phyloP scores from a whole-genome alignment of 2,329 filamentous ascomycete genomes.

The Cladophialophora bantiana region DNA sequence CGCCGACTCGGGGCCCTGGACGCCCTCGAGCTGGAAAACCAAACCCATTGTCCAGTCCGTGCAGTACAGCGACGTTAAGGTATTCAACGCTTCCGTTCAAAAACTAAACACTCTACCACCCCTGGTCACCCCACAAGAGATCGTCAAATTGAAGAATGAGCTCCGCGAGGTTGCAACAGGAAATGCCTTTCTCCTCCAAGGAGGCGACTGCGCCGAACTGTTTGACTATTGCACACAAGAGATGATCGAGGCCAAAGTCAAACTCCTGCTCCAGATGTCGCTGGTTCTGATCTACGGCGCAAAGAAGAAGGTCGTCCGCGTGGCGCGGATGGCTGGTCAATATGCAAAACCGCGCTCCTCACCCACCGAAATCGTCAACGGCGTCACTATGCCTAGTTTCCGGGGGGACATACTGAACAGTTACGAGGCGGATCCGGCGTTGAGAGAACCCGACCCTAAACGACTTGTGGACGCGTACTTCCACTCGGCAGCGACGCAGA shows the following conservation, averaged over 20 bases:
- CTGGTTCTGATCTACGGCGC: constrained; percentile 88
- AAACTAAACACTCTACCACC: constrained; percentile 56
- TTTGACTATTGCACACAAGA: constrained; percentile 94
- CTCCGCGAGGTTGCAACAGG: constrained; percentile 87
- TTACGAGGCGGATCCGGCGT: constrained; percentile 69
- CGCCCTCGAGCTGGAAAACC: constrained; percentile 49
- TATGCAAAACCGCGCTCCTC: constrained; percentile 95
- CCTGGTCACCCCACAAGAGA: constrained; percentile 61
- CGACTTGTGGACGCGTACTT: constrained; percentile 92
- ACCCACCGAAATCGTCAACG: constrained; percentile 81
- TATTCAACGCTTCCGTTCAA: constrained; percentile 49
- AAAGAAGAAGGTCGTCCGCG: constrained; percentile 84
- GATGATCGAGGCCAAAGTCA: constrained; percentile 95
- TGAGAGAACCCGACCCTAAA: constrained; percentile 79
- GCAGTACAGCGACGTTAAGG: constrained; percentile 52
- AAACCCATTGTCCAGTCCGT: constrained; percentile 58
- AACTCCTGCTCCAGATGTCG: constrained; percentile 95
- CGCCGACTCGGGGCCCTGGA: constrained; percentile 27
- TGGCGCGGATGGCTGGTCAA: constrained; percentile 95
- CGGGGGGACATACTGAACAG: constrained; percentile 96
- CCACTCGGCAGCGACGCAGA: constrained; percentile 91
- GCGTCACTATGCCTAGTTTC: constrained; percentile 85
- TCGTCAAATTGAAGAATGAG: constrained; percentile 77
- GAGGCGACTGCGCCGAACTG: constrained; percentile 92
- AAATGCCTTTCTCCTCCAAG: constrained; percentile 92